A percentile compares a stretch with the other conserved stretches of the same genome.
Conservation (phyloP, 495 filamentous ascomycete species). For the Penicillium ucsense region DNA sequence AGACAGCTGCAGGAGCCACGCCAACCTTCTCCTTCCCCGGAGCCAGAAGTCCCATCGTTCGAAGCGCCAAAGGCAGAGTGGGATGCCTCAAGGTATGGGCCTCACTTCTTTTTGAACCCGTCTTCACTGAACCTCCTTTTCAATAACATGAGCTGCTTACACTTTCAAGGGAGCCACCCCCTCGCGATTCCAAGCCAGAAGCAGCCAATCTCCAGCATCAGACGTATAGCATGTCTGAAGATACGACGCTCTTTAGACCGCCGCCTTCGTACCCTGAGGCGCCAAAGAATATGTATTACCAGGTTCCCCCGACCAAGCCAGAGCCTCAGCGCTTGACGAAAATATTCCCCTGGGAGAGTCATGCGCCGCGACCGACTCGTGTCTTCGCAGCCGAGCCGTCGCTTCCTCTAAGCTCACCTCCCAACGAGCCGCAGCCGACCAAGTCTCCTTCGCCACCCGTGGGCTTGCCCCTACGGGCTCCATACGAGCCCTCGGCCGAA, state of each 20-base stretch:
- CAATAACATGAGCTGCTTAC: constrained; percentile 10
- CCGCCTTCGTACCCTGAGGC: constrained; percentile 70
- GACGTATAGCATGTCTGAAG: constrained; percentile 68
- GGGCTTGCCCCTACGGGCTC: constrained; percentile 12
- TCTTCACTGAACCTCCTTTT: background rate
- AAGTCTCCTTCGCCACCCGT: background rate
- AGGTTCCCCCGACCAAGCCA: constrained; percentile 55
- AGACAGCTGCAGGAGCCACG: constrained; percentile 15
- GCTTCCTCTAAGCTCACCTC: constrained; percentile 5
- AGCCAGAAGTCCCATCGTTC: constrained; percentile 18
- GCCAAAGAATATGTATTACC: constrained; percentile 75
- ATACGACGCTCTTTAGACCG: constrained; percentile 59
- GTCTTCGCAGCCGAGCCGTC: constrained; percentile 55
- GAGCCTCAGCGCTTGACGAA: constrained; percentile 47
- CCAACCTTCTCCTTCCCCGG: constrained; percentile 27
- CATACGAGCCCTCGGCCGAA: constrained; percentile 31
- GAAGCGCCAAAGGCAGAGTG: constrained; percentile 50
- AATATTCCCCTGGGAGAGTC: constrained; percentile 80
- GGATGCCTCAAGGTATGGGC: constrained; percentile 55
- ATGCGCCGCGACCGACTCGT: constrained; percentile 55
- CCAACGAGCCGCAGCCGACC: background rate
- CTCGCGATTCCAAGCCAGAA: constrained; percentile 64
- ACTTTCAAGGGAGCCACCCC: constrained; percentile 57
- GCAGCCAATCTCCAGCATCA: constrained; percentile 62
- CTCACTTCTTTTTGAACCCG: background rate